Conservation (phyloP, 108 stramenopile species). For the Cyclostephanos invisitatus region DNA sequence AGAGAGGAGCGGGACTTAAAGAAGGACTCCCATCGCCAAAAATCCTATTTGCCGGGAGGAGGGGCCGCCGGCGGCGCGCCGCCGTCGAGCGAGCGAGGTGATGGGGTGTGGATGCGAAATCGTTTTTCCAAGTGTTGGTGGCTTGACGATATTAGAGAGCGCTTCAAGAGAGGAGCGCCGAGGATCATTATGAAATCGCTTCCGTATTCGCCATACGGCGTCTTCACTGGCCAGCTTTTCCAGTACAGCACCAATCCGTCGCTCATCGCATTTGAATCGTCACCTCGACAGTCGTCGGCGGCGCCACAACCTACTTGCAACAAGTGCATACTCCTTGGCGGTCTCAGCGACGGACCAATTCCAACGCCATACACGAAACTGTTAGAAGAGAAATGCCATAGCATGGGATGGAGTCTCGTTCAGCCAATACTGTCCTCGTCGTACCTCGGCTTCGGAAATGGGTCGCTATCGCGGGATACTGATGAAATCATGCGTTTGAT, state of each 20-base stretch:
- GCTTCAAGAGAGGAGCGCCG: too few relatives aligned
- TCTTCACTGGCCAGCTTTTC: slow-evolving; percentile 68
- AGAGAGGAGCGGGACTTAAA: too few relatives aligned
- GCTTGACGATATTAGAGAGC: too few relatives aligned
- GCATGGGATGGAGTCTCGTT: slow-evolving; percentile 70
- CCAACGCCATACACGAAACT: slow-evolving; percentile 75
- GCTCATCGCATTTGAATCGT: slow-evolving; percentile 81
- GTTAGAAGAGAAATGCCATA: slow-evolving; percentile 56
- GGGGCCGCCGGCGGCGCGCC: too few relatives aligned
- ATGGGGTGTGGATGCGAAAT: too few relatives aligned
- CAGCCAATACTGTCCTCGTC: slow-evolving; percentile 75
- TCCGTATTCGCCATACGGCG: slow-evolving; percentile 67
- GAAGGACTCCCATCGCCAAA: too few relatives aligned
- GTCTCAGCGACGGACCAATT: slow-evolving; percentile 74
- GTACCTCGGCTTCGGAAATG: slow-evolving; percentile 82
- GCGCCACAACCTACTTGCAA: slow-evolving; percentile 21
- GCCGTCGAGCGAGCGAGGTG: too few relatives aligned
- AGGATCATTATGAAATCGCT: slow-evolving; percentile 9
- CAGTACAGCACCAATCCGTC: slow-evolving; percentile 60
- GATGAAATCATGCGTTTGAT: slow-evolving; percentile 60
- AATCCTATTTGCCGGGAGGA: too few relatives aligned
- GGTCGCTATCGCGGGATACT: slow-evolving; percentile 67
- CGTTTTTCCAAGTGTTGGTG: too few relatives aligned
- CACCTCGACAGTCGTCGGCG: slow-evolving; percentile 23
- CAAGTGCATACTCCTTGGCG: slow-evolving; percentile 84